Evolutionary conservation across 1,284 basidiomycete genomes (phyloP).

Genomic region (Ganoderma boninense): DNA sequence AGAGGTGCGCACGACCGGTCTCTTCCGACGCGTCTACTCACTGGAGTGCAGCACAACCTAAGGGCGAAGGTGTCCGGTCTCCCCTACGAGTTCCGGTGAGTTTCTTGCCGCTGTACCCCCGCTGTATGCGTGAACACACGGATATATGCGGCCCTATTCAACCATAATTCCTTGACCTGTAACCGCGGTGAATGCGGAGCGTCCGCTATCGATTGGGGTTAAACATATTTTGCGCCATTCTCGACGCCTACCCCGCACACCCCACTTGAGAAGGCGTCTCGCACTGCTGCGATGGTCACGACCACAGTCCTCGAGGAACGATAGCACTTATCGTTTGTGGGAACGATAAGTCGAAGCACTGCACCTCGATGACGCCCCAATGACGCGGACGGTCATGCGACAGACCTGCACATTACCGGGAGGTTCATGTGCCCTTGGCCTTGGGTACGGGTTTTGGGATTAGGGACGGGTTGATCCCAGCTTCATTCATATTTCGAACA

Average conservation of each 20-base stretch:
- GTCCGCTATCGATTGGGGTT: not conserved
- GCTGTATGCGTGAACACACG: not conserved
- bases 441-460: not conserved
- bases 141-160: not conserved
- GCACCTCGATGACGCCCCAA: not conserved
- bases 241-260: not conserved
- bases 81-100: slow-evolving; percentile 91
- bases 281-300: not conserved
- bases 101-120: slow-evolving; percentile 20
- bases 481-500: not conserved
- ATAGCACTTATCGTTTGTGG: not conserved
- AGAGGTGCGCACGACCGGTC: slow-evolving; percentile 57
- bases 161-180: not conserved
- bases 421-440: not conserved
- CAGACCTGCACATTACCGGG: not conserved
- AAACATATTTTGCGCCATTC: not conserved
- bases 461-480: not conserved
- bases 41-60: slow-evolving; percentile 72
- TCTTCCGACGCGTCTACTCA: not conserved
- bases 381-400: not conserved
- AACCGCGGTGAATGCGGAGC: not conserved
- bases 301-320: not conserved
- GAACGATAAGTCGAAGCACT: not conserved
- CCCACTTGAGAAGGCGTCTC: not conserved
- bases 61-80: slow-evolving; percentile 71